Conservation (phyloP, 1,139 yeast genomes). For the Diutina pseudorugosa region DNA sequence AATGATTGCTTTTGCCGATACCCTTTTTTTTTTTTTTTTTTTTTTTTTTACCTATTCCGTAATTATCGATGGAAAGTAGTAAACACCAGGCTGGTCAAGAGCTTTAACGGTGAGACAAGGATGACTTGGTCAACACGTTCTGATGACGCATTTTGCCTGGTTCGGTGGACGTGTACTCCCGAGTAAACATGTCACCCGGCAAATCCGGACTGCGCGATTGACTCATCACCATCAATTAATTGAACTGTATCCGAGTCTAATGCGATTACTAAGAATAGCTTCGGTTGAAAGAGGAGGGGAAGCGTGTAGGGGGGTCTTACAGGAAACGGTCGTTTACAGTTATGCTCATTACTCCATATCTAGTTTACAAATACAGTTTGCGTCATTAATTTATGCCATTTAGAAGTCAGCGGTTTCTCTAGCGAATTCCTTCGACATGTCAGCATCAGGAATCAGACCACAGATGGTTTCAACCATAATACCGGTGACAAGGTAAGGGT, state of each 20-base stretch:
- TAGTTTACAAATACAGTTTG: background rate
- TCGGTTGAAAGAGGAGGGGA: background rate
- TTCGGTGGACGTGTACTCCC: background rate
- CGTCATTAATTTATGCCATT: background rate
- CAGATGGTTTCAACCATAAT: slow-evolving; percentile 94
- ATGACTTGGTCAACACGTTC: background rate
- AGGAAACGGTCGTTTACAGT: background rate
- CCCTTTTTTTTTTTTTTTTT: too few relatives aligned
- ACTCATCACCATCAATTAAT: background rate
- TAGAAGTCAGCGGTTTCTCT: slow-evolving; percentile 32
- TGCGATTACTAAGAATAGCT: background rate
- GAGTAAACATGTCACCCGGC: background rate
- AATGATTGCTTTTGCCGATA: too few relatives aligned
- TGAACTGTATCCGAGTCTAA: background rate
- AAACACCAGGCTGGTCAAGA: background rate
- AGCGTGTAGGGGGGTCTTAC: background rate
- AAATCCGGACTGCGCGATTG: background rate
- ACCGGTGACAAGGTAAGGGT: slow-evolving; percentile 97
- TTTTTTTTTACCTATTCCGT: too few relatives aligned
- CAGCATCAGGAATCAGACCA: slow-evolving; percentile 92
- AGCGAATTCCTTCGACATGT: slow-evolving; percentile 80
- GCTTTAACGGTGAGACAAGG: background rate
- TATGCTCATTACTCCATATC: background rate
- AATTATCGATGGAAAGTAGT: too few relatives aligned
- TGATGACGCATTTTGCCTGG: background rate